Evolutionary conservation across 2,329 filamentous ascomycete species (phyloP).

Genomic region (Incumbomyces delicatus): DNA sequence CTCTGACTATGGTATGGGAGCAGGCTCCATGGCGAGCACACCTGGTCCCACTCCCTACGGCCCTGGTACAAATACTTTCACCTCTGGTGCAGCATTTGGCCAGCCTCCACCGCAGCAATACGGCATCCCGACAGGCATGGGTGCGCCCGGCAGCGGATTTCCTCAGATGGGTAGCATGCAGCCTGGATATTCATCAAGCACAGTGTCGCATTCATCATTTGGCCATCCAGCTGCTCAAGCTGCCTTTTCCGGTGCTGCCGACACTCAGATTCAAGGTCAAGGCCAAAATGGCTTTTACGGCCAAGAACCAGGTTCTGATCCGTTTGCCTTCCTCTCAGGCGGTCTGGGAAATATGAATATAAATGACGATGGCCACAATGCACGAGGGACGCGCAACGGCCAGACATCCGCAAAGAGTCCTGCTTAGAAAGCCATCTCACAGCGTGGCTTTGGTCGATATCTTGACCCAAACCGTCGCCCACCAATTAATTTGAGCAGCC

Average conservation of each 20-base stretch:
- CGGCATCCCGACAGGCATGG: slow-evolving; percentile 73
- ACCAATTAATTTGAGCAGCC: too few relatives aligned
- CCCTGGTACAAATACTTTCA: slow-evolving; percentile 58
- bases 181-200: slow-evolving; percentile 67
- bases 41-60: slow-evolving; percentile 69
- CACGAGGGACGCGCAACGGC: slow-evolving; percentile 31
- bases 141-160: slow-evolving; percentile 68
- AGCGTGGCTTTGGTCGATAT: slow-evolving; percentile 1
- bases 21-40: slow-evolving; percentile 75
- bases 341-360: slow-evolving; percentile 52
- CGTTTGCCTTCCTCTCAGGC: slow-evolving; percentile 55
- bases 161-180: slow-evolving; percentile 54
- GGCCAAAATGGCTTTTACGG: slow-evolving; percentile 65
- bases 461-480: slow-evolving; percentile 2
- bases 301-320: slow-evolving; percentile 46
- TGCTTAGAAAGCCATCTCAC: slow-evolving; percentile 11
- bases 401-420: slow-evolving; percentile 35
- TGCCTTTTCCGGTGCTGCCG: slow-evolving; percentile 81
- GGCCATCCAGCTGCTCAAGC: slow-evolving; percentile 90
- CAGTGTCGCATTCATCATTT: slow-evolving; percentile 74
- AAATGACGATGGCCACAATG: slow-evolving; percentile 29
- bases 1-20: slow-evolving; percentile 74
- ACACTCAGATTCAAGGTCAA: slow-evolving; percentile 61
- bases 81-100: slow-evolving; percentile 47
- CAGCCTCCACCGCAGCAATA: slow-evolving; percentile 80